These are phyloP conservation scores for Pilaira anomala DNA, from an alignment of 192 early-diverging fungal species.

Conservation along the genomic window DNA sequence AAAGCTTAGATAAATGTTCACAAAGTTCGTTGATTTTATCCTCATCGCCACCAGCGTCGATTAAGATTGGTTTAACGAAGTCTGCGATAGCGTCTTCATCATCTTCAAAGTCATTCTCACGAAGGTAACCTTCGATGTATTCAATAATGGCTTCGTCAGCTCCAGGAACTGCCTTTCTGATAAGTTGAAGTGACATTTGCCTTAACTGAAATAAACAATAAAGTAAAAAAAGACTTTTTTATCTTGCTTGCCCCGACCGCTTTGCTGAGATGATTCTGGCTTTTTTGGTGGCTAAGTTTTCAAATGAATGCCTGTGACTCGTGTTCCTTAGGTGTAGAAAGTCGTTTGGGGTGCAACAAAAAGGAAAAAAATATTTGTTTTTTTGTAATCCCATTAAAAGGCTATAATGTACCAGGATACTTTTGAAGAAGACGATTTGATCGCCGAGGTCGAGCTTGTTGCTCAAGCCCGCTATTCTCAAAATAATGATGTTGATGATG, in stretches of 20 bases:
- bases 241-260: too few species aligned
- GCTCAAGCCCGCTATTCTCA: constrained; percentile 40
- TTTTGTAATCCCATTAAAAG: too few species aligned
- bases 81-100: constrained; percentile 63
- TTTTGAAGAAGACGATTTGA: constrained; percentile 53
- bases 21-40: constrained; percentile 67
- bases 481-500: constrained; percentile 43
- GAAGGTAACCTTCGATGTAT: constrained; percentile 72
- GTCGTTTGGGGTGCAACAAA: too few species aligned
- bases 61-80: constrained; percentile 64
- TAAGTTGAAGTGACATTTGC: constrained; percentile 35
- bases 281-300: too few species aligned
- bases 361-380: too few species aligned
- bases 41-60: constrained; percentile 64
- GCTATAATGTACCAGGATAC: constrained; percentile 41
- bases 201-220: too few species aligned
- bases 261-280: too few species aligned
- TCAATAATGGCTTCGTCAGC: constrained; percentile 75
- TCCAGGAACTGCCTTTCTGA: constrained; percentile 60
- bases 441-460: constrained; percentile 61
- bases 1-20: constrained; percentile 58
- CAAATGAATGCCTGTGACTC: too few species aligned
- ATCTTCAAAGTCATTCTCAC: constrained; percentile 51
- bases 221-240: too few species aligned
- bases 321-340: too few species aligned